These are phyloP conservation scores for Lentinula novae-zelandiae DNA, from an alignment of 1,284 basidiomycete genomes.

Conservation along the genomic window DNA sequence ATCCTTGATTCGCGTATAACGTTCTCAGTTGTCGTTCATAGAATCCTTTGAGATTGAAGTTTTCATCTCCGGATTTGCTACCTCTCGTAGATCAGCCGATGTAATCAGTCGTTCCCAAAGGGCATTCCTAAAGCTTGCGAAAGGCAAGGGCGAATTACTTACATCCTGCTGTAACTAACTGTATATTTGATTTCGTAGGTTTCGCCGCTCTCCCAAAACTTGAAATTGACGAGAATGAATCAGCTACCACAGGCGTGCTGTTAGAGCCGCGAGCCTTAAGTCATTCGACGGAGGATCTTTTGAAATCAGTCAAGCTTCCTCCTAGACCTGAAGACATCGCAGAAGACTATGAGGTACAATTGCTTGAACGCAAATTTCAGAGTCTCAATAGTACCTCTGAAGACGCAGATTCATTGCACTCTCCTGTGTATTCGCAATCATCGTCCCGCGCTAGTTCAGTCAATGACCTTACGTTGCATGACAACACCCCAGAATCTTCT, in stretches of 20 bases:
- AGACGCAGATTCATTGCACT: constrained; percentile 10
- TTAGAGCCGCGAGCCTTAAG: constrained; percentile 25
- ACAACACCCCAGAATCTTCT: constrained; percentile 17
- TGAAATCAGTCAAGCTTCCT: constrained; percentile 43
- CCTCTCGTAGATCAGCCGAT: constrained; percentile 57
- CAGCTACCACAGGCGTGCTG: constrained; percentile 16
- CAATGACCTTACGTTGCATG: constrained; percentile 5
- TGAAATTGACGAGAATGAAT: constrained; percentile 10
- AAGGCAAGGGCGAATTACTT: constrained; percentile 43
- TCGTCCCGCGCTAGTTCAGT: constrained; percentile 21
- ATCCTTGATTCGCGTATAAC: neutral
- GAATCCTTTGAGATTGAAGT: constrained; percentile 66
- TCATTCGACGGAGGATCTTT: constrained; percentile 46
- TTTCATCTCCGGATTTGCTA: constrained; percentile 73
- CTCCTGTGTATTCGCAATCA: constrained; percentile 8
- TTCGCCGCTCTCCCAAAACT: constrained; percentile 64
- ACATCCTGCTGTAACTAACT: neutral
- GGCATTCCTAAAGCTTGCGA: constrained; percentile 74
- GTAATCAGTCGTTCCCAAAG: constrained; percentile 67
- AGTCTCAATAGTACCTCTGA: constrained; percentile 13
- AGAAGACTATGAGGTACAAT: constrained; percentile 53
- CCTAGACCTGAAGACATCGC: constrained; percentile 56
- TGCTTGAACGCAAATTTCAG: constrained; percentile 45
- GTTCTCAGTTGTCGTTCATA: constrained; percentile 15
- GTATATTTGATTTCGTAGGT: constrained; percentile 31